Evolutionary conservation across 164 flowering plant genomes (phyloP).

Genomic region (Magnolia sinica): DNA sequence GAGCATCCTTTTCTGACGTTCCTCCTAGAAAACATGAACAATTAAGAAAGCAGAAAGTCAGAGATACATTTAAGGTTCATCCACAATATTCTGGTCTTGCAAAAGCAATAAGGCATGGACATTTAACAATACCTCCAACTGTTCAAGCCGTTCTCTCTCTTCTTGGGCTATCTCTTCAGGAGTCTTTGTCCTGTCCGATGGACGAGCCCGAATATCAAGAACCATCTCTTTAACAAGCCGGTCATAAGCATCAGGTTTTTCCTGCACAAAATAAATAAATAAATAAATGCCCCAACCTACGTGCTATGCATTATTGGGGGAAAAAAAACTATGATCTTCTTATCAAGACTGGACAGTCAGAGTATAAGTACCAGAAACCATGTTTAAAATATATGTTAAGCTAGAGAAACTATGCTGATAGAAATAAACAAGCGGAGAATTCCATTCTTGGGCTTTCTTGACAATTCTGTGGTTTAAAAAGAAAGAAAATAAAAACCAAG

Average conservation of each 20-base stretch:
- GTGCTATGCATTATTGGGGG: not conserved
- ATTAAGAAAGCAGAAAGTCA: not conserved
- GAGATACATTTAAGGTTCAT: not conserved
- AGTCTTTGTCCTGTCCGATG: slow-evolving; percentile 82
- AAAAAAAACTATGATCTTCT: not conserved
- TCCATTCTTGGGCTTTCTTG: no score
- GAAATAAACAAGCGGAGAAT: not conserved
- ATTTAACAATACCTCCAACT: slow-evolving; percentile 56
- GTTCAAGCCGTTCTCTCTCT: slow-evolving; percentile 78
- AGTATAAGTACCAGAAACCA: not conserved
- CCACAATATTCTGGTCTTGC: not conserved
- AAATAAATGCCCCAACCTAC: not conserved
- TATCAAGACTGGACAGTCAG: not conserved
- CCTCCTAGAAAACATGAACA: slow-evolving; percentile 49
- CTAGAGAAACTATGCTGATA: not conserved
- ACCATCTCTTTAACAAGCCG: slow-evolving; percentile 63
- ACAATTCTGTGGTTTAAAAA: no score
- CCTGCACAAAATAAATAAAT: slow-evolving; percentile 31
- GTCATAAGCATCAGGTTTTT: slow-evolving; percentile 67
- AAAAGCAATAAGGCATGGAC: not conserved
- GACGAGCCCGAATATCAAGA: slow-evolving; percentile 78
- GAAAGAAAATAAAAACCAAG: no score
- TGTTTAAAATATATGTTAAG: not conserved
- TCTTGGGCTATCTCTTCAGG: slow-evolving; percentile 93
- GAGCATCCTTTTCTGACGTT: slow-evolving; percentile 80